Evolutionary conservation across 495 filamentous ascomycete species (phyloP).

Genomic region (Neurospora cerealis): DNA sequence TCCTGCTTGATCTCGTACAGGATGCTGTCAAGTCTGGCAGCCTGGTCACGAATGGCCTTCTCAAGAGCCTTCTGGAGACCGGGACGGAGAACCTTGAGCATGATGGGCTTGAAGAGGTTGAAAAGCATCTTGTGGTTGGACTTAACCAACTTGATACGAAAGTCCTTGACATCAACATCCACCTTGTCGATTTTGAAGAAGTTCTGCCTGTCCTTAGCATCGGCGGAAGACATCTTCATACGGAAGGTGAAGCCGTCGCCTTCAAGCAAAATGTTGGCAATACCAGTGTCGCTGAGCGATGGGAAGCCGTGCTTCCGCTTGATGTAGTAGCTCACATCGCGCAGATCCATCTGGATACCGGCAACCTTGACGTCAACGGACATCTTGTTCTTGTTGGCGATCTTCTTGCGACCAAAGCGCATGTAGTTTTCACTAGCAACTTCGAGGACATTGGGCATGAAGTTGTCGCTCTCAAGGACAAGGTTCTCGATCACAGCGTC

Average conservation of each 20-base stretch:
- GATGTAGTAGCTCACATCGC: conserved; percentile 90
- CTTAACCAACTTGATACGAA: conserved; percentile 85
- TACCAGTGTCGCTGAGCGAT: conserved; percentile 73
- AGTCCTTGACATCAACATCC: conserved; percentile 69
- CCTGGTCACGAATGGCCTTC: conserved; percentile 73
- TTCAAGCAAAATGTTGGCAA: conserved; percentile 83
- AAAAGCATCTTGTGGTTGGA: conserved; percentile 93
- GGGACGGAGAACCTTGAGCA: conserved; percentile 76
- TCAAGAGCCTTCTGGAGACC: conserved; percentile 78
- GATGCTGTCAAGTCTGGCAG: conserved; percentile 59
- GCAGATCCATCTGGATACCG: conserved; percentile 79
- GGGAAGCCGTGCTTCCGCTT: conserved; percentile 96
- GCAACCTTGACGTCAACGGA: conserved; percentile 76
- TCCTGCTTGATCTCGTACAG: conserved; percentile 71
- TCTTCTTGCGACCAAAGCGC: conserved; percentile 83
- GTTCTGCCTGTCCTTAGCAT: conserved; percentile 62
- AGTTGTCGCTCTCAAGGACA: conserved; percentile 90
- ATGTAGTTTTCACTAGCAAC: conserved; percentile 90
- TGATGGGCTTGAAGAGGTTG: conserved; percentile 73
- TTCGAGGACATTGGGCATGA: conserved; percentile 91
- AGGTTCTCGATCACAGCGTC: conserved; percentile 92
- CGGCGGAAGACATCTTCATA: conserved; percentile 74
- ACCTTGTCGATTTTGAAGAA: conserved; percentile 95
- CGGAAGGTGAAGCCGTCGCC: conserved; percentile 88
- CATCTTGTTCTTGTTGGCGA: conserved; percentile 64